Conservation (phyloP, 305 asterid species). For the Ilex paraguariensis region DNA sequence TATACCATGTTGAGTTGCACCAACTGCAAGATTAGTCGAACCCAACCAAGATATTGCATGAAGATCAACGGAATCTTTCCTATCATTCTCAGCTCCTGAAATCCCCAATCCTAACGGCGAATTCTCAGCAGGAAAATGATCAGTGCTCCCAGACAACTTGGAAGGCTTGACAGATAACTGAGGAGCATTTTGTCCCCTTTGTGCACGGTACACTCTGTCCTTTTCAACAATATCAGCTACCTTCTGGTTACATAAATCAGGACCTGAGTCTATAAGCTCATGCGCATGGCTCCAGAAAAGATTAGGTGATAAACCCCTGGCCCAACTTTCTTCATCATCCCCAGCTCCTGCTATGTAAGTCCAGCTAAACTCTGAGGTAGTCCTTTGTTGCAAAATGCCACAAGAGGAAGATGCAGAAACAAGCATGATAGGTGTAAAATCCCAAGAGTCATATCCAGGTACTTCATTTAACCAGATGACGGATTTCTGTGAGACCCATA, state of each 20-base stretch:
- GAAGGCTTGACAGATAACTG: slow-evolving; percentile 55
- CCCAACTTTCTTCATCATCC: slow-evolving; percentile 99
- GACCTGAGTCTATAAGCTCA: slow-evolving; percentile 75
- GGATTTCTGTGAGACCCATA: slow-evolving; percentile 94
- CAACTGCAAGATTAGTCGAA: slow-evolving; percentile 64
- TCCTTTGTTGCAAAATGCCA: slow-evolving; percentile 46
- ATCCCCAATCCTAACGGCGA: slow-evolving; percentile 18
- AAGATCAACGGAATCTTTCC: slow-evolving; percentile 16
- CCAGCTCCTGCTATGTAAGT: slow-evolving; percentile 98
- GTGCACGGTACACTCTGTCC: slow-evolving; percentile 68
- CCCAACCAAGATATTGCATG: slow-evolving; percentile 52
- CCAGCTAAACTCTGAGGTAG: slow-evolving; percentile 91
- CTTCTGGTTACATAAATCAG: slow-evolving; percentile 71
- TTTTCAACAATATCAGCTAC: slow-evolving; percentile 78
- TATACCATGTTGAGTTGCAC: slow-evolving; percentile 56
- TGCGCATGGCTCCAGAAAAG: slow-evolving; percentile 87
- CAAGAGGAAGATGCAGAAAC: slow-evolving; percentile 62
- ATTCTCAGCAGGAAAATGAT: slow-evolving; percentile 17
- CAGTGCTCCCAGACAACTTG: slow-evolving; percentile 26
- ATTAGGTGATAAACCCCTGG: slow-evolving; percentile 71
- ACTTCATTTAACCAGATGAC: slow-evolving; percentile 97
- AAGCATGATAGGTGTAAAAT: slow-evolving; percentile 82
- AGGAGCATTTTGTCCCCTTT: slow-evolving; percentile 70
- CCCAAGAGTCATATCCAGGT: slow-evolving; percentile 93
- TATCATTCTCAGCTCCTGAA: slow-evolving; percentile 17